phyloP scores from a whole-genome alignment of 164 flowering plant genomes.

The Nymphaea colorata region DNA sequence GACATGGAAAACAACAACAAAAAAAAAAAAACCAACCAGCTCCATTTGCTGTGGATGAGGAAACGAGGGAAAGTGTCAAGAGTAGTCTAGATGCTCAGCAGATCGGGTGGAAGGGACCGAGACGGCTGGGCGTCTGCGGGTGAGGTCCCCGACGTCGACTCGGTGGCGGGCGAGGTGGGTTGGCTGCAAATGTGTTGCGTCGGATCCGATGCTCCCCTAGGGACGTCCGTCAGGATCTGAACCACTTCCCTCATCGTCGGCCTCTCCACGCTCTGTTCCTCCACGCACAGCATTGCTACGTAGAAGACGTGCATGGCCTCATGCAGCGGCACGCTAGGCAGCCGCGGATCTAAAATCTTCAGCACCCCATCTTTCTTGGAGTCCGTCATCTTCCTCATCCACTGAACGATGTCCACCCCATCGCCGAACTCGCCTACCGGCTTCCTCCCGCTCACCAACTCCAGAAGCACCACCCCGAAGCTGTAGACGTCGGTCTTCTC shows the following conservation, averaged over 20 bases:
- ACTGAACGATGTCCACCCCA: slow-evolving; percentile 96
- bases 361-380: slow-evolving; percentile 75
- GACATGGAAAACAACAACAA: no score
- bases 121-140: slow-evolving; percentile 4
- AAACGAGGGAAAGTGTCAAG: no score
- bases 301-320: slow-evolving; percentile 94
- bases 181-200: neutral
- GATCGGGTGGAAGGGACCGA: slow-evolving; percentile 65
- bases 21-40: no score
- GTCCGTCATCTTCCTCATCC: slow-evolving; percentile 87
- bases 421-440: slow-evolving; percentile 99
- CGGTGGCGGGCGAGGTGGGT: neutral
- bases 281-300: slow-evolving; percentile 94
- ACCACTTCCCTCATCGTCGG: slow-evolving; percentile 98
- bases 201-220: slow-evolving; percentile 24
- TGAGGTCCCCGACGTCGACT: neutral
- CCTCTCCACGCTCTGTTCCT: slow-evolving; percentile 88
- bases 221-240: slow-evolving; percentile 78
- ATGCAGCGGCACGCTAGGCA: slow-evolving; percentile 66
- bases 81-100: slow-evolving; percentile 57
- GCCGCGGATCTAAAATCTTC: slow-evolving; percentile 71
- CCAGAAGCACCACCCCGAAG: slow-evolving; percentile 88
- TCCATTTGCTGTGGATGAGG: no score
- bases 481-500: slow-evolving; percentile 97
- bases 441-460: slow-evolving; percentile 71